Percentiles rank a stretch among this genome's conserved stretches.
phyloP scores from a whole-genome alignment of 208 protist species.

The Leishmania braziliensis region DNA sequence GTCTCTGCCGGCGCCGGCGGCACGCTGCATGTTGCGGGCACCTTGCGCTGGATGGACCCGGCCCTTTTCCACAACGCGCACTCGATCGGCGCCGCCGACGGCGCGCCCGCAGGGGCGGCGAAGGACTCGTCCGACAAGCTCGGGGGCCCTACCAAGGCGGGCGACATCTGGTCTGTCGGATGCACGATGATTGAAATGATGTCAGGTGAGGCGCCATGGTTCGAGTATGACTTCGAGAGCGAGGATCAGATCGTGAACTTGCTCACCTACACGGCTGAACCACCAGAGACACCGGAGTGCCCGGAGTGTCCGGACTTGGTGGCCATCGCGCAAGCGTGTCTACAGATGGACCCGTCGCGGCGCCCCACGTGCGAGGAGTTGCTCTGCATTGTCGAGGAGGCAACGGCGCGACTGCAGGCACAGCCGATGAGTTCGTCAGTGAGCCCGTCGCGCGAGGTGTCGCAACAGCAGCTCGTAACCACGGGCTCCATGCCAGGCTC shows the following conservation, averaged over 20 bases:
- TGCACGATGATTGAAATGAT: slow-evolving; percentile 93
- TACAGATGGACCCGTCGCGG: slow-evolving; percentile 50
- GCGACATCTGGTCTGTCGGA: slow-evolving; percentile 92
- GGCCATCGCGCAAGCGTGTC: slow-evolving; percentile 57
- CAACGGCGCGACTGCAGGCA: slow-evolving; percentile 43
- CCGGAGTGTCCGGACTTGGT: slow-evolving; percentile 73
- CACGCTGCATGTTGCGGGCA: slow-evolving; percentile 76
- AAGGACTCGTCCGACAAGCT: slow-evolving; percentile 2
- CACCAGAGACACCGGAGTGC: slow-evolving; percentile 82
- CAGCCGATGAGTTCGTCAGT: slow-evolving; percentile 32
- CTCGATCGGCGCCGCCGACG: slow-evolving; percentile 5
- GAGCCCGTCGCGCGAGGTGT: slow-evolving; percentile 34
- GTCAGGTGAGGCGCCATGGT: slow-evolving; percentile 83
- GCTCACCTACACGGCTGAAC: slow-evolving; percentile 76
- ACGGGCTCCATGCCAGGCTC: not conserved
- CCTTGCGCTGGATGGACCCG: slow-evolving; percentile 91
- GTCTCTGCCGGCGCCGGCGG: slow-evolving; percentile 18
- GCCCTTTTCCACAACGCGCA: slow-evolving; percentile 59
- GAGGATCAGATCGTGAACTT: slow-evolving; percentile 90
- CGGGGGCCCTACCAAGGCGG: slow-evolving; percentile 70
- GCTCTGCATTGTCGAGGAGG: slow-evolving; percentile 61
- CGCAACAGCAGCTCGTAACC: slow-evolving; percentile 5
- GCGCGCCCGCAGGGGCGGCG: not conserved
- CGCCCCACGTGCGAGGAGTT: slow-evolving; percentile 82
- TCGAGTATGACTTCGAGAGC: slow-evolving; percentile 90